phyloP scores from a whole-genome alignment of 2,329 filamentous ascomycete species.

The Monosporascus sp. region DNA sequence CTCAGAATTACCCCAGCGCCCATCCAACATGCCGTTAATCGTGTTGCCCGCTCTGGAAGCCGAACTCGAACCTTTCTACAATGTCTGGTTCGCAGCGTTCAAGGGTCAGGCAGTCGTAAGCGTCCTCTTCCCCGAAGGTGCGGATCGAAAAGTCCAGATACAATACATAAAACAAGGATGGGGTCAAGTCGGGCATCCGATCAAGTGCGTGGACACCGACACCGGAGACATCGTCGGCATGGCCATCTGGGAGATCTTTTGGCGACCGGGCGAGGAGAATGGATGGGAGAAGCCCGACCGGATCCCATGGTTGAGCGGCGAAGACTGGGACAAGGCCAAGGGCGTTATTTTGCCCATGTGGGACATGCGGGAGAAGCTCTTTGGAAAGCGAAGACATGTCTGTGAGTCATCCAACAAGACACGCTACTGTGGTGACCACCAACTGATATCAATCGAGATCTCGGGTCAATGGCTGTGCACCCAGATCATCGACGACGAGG shows the following conservation, averaged over 20 bases:
- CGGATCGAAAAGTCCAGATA: slow-evolving; percentile 10
- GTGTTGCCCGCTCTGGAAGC: slow-evolving; percentile 17
- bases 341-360: slow-evolving; percentile 13
- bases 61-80: slow-evolving; percentile 17
- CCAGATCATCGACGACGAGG: slow-evolving; percentile 18
- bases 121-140: slow-evolving; percentile 10
- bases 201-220: slow-evolving; percentile 20
- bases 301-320: slow-evolving; percentile 16
- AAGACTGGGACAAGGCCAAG: slow-evolving; percentile 14
- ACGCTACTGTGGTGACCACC: not conserved
- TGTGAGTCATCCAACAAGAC: slow-evolving; percentile 11
- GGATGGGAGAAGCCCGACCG: slow-evolving; percentile 16
- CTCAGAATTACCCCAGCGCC: not conserved
- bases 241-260: slow-evolving; percentile 22
- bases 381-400: slow-evolving; percentile 17
- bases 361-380: slow-evolving; percentile 19
- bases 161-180: slow-evolving; percentile 5
- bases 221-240: slow-evolving; percentile 20
- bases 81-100: slow-evolving; percentile 22
- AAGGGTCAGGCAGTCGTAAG: slow-evolving; percentile 12
- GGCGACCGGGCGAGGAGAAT: slow-evolving; percentile 12
- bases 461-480: slow-evolving; percentile 18
- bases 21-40: slow-evolving; percentile 14
- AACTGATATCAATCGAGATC: slow-evolving; percentile 12
- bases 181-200: slow-evolving; percentile 11